These are phyloP conservation scores for Zygnema cylindricum DNA, from an alignment of 139 green algal species.

Conservation along the genomic window DNA sequence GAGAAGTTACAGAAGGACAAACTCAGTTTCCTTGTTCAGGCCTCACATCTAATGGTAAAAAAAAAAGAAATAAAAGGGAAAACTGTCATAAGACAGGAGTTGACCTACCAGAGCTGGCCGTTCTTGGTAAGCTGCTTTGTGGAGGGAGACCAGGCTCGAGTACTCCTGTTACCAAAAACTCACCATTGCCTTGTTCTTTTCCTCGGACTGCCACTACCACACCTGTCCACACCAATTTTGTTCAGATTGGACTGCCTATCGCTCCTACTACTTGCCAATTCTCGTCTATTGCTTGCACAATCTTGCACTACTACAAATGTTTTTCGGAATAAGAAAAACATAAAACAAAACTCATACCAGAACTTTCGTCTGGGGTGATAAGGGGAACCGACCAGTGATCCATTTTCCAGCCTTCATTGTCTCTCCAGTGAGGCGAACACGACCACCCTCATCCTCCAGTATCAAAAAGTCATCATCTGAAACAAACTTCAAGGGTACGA, in stretches of 20 bases:
- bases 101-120: too few relatives aligned
- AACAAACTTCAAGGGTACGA: conserved; percentile 69
- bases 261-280: too few relatives aligned
- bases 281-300: neutral
- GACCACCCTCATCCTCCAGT: conserved; percentile 92
- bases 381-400: conserved; percentile 70
- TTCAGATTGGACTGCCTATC: too few relatives aligned
- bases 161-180: conserved; percentile 56
- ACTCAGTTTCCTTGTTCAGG: too few relatives aligned
- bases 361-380: too few relatives aligned
- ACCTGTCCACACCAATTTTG: conserved; percentile 60
- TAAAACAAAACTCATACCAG: neutral
- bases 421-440: conserved; percentile 76
- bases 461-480: conserved; percentile 80
- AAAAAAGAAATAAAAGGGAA: too few relatives aligned
- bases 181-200: conserved; percentile 45
- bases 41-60: too few relatives aligned
- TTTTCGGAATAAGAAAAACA: neutral
- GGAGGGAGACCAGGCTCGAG: conserved; percentile 36
- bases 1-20: too few relatives aligned
- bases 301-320: too few relatives aligned
- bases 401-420: conserved; percentile 67
- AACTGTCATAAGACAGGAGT: too few relatives aligned
- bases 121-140: too few relatives aligned
- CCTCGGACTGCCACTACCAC: conserved; percentile 85